Conservation (phyloP, 805 yeast genomes). For the Hemisphaericaspora nanyangensis region DNA sequence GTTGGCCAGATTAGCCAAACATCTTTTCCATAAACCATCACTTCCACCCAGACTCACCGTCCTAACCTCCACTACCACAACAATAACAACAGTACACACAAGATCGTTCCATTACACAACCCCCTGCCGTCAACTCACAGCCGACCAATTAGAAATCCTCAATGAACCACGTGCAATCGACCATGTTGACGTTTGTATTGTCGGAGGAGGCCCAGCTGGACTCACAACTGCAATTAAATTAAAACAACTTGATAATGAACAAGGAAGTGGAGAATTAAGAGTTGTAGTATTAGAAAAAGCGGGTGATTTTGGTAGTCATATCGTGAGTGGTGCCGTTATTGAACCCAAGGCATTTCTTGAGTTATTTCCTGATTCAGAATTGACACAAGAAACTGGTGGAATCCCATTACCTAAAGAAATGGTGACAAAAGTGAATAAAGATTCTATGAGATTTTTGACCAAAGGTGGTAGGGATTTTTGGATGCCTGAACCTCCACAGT, state of each 20-base stretch:
- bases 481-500: conserved; percentile 90
- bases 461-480: conserved; percentile 52
- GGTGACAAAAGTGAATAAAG: conserved; percentile 70
- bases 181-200: conserved; percentile 88
- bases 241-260: conserved; percentile 75
- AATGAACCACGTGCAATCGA: conserved; percentile 75
- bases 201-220: conserved; percentile 98
- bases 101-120: not conserved
- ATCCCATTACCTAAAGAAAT: conserved; percentile 77
- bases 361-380: conserved; percentile 61
- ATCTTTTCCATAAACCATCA: not conserved
- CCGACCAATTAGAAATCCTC: conserved; percentile 45
- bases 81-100: conserved; percentile 1
- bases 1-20: not conserved
- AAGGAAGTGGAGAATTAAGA: conserved; percentile 63
- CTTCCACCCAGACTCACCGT: not conserved
- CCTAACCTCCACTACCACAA: not conserved
- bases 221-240: conserved; percentile 86
- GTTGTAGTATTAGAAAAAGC: conserved; percentile 92
- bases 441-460: conserved; percentile 70
- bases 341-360: conserved; percentile 89
- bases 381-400: conserved; percentile 47
- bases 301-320: conserved; percentile 89
- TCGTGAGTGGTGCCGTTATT: conserved; percentile 87
- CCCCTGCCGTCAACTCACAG: conserved; percentile 10